These are phyloP conservation scores for Clonostachys sp. DNA, from an alignment of 2,329 filamentous ascomycete species.

Conservation along the genomic window DNA sequence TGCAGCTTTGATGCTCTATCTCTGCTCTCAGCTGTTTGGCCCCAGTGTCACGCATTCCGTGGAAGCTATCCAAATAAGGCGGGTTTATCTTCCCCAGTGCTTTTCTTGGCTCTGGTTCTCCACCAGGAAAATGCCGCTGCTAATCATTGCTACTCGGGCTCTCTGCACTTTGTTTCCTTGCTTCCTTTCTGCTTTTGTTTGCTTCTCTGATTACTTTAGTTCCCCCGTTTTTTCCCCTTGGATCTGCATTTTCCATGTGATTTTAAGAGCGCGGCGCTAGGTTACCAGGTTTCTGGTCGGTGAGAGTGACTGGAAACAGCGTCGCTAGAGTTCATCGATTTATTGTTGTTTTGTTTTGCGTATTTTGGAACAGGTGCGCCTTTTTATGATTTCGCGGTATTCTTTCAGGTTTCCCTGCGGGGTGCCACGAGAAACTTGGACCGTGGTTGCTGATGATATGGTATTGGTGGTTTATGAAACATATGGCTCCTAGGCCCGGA, in stretches of 20 bases:
- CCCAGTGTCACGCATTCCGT: no score
- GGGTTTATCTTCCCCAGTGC: no score
- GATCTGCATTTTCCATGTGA: slow-evolving; percentile 6
- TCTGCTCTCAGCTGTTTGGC: no score
- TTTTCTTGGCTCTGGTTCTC: neutral
- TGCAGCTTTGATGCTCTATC: no score
- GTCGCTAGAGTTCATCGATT: slow-evolving; percentile 7
- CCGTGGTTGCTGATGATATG: no score
- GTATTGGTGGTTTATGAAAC: no score
- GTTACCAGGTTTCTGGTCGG: slow-evolving; percentile 23
- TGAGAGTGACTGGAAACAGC: slow-evolving; percentile 27
- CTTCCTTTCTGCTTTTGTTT: slow-evolving; percentile 8
- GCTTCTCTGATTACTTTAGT: neutral
- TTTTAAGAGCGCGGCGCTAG: slow-evolving; percentile 16
- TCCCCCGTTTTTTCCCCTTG: neutral
- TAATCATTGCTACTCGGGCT: neutral
- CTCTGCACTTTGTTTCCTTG: slow-evolving; percentile 4
- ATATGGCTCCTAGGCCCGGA: no score
- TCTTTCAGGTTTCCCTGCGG: no score
- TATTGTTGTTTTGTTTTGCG: neutral
- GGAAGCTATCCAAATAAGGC: no score
- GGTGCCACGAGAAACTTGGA: no score
- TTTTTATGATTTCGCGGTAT: no score
- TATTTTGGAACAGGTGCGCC: neutral
- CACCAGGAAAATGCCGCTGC: neutral